Conservation (phyloP, 257 asterid species). For the Euphrasia confusa region DNA sequence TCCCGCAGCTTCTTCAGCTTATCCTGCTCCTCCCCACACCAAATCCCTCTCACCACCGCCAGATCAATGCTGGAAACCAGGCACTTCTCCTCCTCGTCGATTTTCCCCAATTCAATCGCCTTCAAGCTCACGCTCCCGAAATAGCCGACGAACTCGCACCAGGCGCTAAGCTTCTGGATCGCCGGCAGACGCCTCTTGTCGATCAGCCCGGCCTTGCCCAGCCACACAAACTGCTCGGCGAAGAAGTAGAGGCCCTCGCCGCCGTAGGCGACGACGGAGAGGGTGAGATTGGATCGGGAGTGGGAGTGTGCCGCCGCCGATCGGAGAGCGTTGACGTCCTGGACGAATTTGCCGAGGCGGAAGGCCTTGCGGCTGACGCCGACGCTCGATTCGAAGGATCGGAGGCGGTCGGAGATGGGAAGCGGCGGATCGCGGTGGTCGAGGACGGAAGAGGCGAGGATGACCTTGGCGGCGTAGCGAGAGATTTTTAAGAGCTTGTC, state of each 20-base stretch:
- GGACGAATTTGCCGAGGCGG: slow-evolving; percentile 89
- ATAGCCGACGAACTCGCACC: slow-evolving; percentile 81
- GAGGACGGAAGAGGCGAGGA: slow-evolving; percentile 56
- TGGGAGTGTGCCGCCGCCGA: slow-evolving; percentile 24
- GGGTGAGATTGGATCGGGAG: slow-evolving; percentile 28
- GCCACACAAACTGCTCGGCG: slow-evolving; percentile 84
- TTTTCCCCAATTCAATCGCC: slow-evolving; percentile 46
- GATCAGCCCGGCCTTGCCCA: slow-evolving; percentile 66
- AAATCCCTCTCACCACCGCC: slow-evolving; percentile 41
- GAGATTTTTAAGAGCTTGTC: slow-evolving; percentile 84
- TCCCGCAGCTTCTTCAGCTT: slow-evolving; percentile 57
- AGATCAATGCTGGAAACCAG: slow-evolving; percentile 46
- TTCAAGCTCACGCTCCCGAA: slow-evolving; percentile 81
- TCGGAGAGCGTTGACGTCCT: slow-evolving; percentile 73
- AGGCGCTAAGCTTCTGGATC: slow-evolving; percentile 70
- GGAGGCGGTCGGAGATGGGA: slow-evolving; percentile 38
- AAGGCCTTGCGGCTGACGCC: slow-evolving; percentile 92
- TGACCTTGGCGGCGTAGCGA: slow-evolving; percentile 80
- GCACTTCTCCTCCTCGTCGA: slow-evolving; percentile 48
- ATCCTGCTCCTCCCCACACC: slow-evolving; percentile 41
- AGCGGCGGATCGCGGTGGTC: slow-evolving; percentile 27
- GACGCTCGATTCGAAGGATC: slow-evolving; percentile 80
- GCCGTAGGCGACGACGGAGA: slow-evolving; percentile 51
- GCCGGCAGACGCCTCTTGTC: slow-evolving; percentile 42
- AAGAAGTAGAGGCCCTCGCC: slow-evolving; percentile 88